Conservation (phyloP, 2,329 filamentous ascomycete species). For the Neopestalotiopsis sp. region DNA sequence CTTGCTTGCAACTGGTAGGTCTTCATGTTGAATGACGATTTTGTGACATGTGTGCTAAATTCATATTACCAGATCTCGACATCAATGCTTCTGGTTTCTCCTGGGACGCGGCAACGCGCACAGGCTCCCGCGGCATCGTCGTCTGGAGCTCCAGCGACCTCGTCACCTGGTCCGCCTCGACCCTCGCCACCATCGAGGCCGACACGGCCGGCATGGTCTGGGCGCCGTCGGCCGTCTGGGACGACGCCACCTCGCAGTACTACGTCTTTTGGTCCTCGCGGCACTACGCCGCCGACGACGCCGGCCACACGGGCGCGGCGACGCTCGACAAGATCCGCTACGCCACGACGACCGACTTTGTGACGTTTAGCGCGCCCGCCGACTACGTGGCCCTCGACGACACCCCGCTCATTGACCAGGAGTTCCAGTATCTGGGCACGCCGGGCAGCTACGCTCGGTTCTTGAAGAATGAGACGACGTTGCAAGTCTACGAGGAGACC, state of each 20-base stretch:
- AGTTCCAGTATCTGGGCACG: slow-evolving; percentile 49
- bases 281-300: slow-evolving; percentile 47
- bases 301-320: slow-evolving; percentile 47
- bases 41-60: background rate
- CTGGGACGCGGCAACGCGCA: slow-evolving; percentile 41
- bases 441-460: slow-evolving; percentile 49
- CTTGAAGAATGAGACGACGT: slow-evolving; percentile 54
- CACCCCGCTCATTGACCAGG: slow-evolving; percentile 54
- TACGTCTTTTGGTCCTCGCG: slow-evolving; percentile 54
- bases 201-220: slow-evolving; percentile 42
- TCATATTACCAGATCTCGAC: slow-evolving; percentile 37
- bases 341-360: slow-evolving; percentile 55
- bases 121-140: slow-evolving; percentile 40
- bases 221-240: slow-evolving; percentile 43
- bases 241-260: slow-evolving; percentile 42
- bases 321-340: slow-evolving; percentile 50
- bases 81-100: slow-evolving; percentile 39
- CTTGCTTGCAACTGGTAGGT: slow-evolving; percentile 40
- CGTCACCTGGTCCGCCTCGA: slow-evolving; percentile 39
- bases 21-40: background rate
- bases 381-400: slow-evolving; percentile 47
- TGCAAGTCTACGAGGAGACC: slow-evolving; percentile 53
- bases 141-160: slow-evolving; percentile 42
- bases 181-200: slow-evolving; percentile 34
- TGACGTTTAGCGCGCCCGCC: slow-evolving; percentile 48